Percentiles rank a stretch among this genome's conserved stretches.
Evolutionary conservation across 345 rosid genomes (phyloP).

Genomic region (Sisymbrium altissimum): DNA sequence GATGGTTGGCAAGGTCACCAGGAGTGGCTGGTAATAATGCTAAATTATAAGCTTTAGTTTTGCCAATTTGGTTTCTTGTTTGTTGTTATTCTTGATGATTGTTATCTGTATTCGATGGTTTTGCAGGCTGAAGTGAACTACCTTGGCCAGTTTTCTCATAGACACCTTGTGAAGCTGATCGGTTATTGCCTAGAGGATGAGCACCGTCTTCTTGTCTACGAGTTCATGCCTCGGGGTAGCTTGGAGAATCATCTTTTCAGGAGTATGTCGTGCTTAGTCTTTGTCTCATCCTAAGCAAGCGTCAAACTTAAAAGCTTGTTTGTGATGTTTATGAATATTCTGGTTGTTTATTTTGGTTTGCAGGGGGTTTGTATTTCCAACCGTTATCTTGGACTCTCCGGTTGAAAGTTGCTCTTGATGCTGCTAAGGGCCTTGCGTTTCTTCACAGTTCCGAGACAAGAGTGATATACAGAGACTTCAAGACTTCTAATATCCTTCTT

Average conservation of each 20-base stretch:
- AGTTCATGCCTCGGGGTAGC: slow-evolving; percentile 97
- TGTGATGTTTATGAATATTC: slow-evolving; percentile 1
- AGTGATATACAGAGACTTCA: slow-evolving; percentile 96
- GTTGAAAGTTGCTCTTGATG: slow-evolving; percentile 89
- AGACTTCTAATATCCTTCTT: slow-evolving; percentile 91
- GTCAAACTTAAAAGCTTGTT: neutral
- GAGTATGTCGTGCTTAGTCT: slow-evolving; percentile 49
- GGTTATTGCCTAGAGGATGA: slow-evolving; percentile 96
- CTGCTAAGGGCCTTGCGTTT: slow-evolving; percentile 96
- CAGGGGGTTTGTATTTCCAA: slow-evolving; percentile 27
- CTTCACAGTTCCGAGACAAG: slow-evolving; percentile 88
- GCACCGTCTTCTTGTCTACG: slow-evolving; percentile 88
- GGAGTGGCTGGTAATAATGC: slow-evolving; percentile 64
- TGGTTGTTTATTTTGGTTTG: neutral
- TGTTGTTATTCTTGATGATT: slow-evolving; percentile 1
- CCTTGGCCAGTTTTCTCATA: slow-evolving; percentile 92
- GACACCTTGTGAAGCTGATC: slow-evolving; percentile 84
- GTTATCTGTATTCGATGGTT: neutral
- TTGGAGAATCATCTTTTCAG: slow-evolving; percentile 97
- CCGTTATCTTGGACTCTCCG: slow-evolving; percentile 37
- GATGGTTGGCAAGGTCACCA: slow-evolving; percentile 74
- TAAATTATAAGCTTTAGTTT: neutral
- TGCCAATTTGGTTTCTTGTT: neutral
- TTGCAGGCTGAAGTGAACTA: slow-evolving; percentile 92
- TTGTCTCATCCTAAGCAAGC: neutral